Conservation (phyloP, 1,284 basidiomycete genomes). For the Cronartium quercuum region DNA sequence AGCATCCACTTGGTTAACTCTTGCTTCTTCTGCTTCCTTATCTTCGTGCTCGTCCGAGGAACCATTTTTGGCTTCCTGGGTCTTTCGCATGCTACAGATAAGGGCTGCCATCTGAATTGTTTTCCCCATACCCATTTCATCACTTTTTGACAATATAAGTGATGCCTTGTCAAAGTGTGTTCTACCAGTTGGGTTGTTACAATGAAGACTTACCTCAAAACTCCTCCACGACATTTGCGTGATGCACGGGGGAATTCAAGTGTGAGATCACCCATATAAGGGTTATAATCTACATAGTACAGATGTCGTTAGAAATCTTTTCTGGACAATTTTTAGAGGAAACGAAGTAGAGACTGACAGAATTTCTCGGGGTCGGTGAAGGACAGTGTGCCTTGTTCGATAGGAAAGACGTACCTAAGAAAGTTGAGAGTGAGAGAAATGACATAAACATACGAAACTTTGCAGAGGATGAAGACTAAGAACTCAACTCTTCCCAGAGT, state of each 20-base stretch:
- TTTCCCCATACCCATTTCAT: slow-evolving; percentile 92
- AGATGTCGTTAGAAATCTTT: slow-evolving; percentile 41
- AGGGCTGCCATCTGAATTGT: slow-evolving; percentile 92
- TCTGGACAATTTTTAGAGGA: slow-evolving; percentile 63
- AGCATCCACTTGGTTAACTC: no score
- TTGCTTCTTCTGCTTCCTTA: background rate
- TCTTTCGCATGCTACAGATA: slow-evolving; percentile 61
- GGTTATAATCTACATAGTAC: slow-evolving; percentile 40
- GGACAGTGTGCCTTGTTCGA: slow-evolving; percentile 40
- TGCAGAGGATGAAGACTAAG: background rate
- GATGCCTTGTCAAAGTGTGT: background rate
- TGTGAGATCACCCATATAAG: slow-evolving; percentile 74
- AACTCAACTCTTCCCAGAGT: slow-evolving; percentile 82
- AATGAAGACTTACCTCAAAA: slow-evolving; percentile 56
- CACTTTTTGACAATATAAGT: slow-evolving; percentile 28
- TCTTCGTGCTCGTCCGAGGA: background rate
- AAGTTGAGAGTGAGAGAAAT: slow-evolving; percentile 54
- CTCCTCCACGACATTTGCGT: slow-evolving; percentile 72
- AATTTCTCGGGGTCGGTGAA: slow-evolving; percentile 59
- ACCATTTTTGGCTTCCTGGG: background rate
- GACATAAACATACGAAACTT: slow-evolving; percentile 55
- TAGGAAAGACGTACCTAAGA: slow-evolving; percentile 29
- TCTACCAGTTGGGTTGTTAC: background rate
- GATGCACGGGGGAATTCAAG: slow-evolving; percentile 78
- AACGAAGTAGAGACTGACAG: slow-evolving; percentile 53